Percentiles rank a stretch among this genome's conserved stretches.
These are phyloP conservation scores for Pelargonium myrrhifolium DNA, from an alignment of 441 rosid genomes.

Conservation along the genomic window DNA sequence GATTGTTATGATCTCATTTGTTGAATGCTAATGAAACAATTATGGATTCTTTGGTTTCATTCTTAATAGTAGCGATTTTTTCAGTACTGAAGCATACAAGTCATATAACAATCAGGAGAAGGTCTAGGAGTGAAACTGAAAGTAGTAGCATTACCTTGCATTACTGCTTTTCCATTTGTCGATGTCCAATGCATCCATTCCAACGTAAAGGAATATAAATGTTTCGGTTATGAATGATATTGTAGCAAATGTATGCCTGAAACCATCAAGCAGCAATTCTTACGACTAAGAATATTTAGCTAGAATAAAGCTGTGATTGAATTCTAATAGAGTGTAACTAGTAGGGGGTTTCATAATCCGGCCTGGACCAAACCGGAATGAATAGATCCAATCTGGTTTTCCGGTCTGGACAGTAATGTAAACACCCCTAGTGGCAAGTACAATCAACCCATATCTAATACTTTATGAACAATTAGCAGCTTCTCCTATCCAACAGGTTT, in stretches of 20 bases:
- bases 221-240: slow-evolving; percentile 7
- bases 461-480: too few species aligned
- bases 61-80: too few species aligned
- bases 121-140: background rate
- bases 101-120: background rate
- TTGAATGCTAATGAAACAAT: background rate
- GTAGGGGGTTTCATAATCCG: too few species aligned
- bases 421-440: too few species aligned
- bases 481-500: too few species aligned
- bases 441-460: too few species aligned
- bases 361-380: too few species aligned
- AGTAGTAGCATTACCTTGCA: slow-evolving; percentile 2
- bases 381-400: too few species aligned
- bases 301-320: background rate
- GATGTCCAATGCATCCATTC: slow-evolving; percentile 5
- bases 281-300: background rate
- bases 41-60: background rate
- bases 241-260: slow-evolving; percentile 7
- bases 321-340: too few species aligned
- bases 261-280: background rate
- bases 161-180: background rate
- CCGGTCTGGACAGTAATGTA: too few species aligned
- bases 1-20: background rate
- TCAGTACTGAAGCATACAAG: too few species aligned
- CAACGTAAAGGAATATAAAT: slow-evolving; percentile 5